Evolutionary conservation across 805 yeast species (phyloP).

Genomic region (Ogataea degrootiae): DNA sequence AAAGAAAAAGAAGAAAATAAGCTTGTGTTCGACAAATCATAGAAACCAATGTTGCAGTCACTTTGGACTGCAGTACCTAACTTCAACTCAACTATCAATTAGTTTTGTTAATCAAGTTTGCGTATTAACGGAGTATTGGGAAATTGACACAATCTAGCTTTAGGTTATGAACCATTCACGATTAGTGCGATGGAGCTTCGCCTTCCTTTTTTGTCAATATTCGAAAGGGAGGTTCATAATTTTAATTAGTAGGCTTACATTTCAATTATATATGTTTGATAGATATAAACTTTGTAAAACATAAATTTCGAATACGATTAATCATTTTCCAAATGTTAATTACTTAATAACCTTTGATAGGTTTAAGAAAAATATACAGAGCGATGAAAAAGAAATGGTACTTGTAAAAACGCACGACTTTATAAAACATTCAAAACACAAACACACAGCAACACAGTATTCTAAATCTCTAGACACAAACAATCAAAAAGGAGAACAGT

Average conservation of each 20-base stretch:
- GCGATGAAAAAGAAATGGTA: too few species aligned
- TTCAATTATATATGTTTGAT: neutral
- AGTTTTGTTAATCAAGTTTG: constrained; percentile 19
- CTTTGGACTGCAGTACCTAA: constrained; percentile 47
- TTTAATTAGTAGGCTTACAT: neutral
- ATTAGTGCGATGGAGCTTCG: neutral
- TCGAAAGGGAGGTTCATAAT: neutral
- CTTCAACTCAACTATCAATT: constrained; percentile 19
- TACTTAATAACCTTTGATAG: too few species aligned
- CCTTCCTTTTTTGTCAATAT: neutral
- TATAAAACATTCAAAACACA: too few species aligned
- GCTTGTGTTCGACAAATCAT: neutral
- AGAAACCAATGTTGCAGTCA: constrained; percentile 48
- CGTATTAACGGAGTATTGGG: constrained; percentile 62
- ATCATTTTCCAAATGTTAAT: too few species aligned
- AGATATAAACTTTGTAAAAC: too few species aligned
- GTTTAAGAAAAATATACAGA: too few species aligned
- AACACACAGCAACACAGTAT: neutral
- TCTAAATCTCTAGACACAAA: neutral
- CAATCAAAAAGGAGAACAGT: neutral
- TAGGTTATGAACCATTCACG: too few species aligned
- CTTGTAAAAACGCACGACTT: too few species aligned
- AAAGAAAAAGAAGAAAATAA: neutral
- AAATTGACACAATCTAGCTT: constrained; percentile 19
- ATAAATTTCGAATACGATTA: too few species aligned